phyloP scores from a whole-genome alignment of 129 eudicot genomes.

The Pseudognaphalium luteoalbum region DNA sequence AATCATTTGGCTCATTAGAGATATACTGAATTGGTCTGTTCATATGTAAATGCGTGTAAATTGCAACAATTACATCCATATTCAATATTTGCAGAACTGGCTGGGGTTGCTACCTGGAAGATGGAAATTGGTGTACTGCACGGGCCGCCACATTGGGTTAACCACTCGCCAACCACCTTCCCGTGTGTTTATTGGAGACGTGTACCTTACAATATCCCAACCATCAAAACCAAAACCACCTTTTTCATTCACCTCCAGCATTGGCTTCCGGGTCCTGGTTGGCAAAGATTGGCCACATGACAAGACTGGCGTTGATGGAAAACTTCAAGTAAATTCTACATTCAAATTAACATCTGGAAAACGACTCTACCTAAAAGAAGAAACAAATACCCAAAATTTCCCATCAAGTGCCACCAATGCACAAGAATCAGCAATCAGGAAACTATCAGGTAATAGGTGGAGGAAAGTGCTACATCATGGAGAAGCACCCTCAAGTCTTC shows the following conservation, averaged over 20 bases:
- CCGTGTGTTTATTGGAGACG: slow-evolving; percentile 74
- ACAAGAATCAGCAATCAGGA: slow-evolving; percentile 49
- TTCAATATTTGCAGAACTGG: slow-evolving; percentile 63
- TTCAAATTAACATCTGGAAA: slow-evolving; percentile 69
- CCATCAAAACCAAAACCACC: slow-evolving; percentile 44
- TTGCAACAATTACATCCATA: neutral
- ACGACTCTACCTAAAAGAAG: slow-evolving; percentile 66
- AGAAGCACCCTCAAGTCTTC: slow-evolving; percentile 76
- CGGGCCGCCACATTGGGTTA: slow-evolving; percentile 87
- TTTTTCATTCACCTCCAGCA: slow-evolving; percentile 56
- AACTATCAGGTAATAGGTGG: slow-evolving; percentile 71
- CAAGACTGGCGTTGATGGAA: slow-evolving; percentile 68
- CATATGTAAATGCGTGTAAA: neutral
- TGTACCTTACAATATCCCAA: slow-evolving; percentile 50
- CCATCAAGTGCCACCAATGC: slow-evolving; percentile 29
- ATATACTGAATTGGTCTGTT: neutral
- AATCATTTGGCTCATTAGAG: neutral
- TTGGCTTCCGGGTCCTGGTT: slow-evolving; percentile 50
- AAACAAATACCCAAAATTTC: slow-evolving; percentile 29
- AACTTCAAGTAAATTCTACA: slow-evolving; percentile 48
- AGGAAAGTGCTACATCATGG: slow-evolving; percentile 53
- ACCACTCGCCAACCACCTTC: slow-evolving; percentile 79
- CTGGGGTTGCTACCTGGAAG: slow-evolving; percentile 69
- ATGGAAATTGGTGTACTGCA: slow-evolving; percentile 85
- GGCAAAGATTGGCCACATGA: slow-evolving; percentile 81